phyloP scores from a whole-genome alignment of 768 basidiomycete genomes.

The Brasilioporus rufonigricans region DNA sequence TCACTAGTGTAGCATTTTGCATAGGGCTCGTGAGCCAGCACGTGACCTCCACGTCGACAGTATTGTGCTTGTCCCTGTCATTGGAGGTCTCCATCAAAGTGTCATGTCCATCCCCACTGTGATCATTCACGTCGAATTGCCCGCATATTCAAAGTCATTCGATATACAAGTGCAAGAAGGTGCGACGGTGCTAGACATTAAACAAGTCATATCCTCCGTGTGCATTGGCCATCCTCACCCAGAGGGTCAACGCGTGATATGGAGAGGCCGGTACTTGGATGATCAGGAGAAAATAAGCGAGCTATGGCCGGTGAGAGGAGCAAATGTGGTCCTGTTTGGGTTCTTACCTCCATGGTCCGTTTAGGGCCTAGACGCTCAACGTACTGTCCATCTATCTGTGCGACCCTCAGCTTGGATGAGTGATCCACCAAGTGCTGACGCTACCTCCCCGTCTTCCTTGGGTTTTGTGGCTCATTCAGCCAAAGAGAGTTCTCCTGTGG shows the following conservation, averaged over 20 bases:
- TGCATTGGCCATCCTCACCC: slow-evolving; percentile 65
- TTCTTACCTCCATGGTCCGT: slow-evolving; percentile 4
- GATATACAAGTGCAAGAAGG: slow-evolving; percentile 45
- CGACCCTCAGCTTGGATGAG: slow-evolving; percentile 74
- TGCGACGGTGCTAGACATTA: slow-evolving; percentile 60
- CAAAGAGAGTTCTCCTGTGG: not conserved
- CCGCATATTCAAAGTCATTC: slow-evolving; percentile 72
- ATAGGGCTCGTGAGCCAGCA: slow-evolving; percentile 5
- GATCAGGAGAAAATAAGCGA: slow-evolving; percentile 65
- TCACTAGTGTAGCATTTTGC: not conserved
- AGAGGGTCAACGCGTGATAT: slow-evolving; percentile 76
- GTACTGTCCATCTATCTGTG: slow-evolving; percentile 73
- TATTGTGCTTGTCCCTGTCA: not conserved
- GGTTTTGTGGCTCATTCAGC: not conserved
- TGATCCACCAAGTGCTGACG: slow-evolving; percentile 41
- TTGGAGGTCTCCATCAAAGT: not conserved
- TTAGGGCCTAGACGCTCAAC: slow-evolving; percentile 56
- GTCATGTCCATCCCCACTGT: slow-evolving; percentile 30
- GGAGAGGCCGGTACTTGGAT: slow-evolving; percentile 63
- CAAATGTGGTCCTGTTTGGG: not conserved
- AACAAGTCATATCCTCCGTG: slow-evolving; percentile 56
- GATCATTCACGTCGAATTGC: slow-evolving; percentile 65
- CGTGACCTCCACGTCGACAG: slow-evolving; percentile 34
- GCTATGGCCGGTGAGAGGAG: slow-evolving; percentile 62
- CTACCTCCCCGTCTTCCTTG: slow-evolving; percentile 13